phyloP scores from a whole-genome alignment of 2,329 filamentous ascomycete genomes.

The Diaporthe amygdali region DNA sequence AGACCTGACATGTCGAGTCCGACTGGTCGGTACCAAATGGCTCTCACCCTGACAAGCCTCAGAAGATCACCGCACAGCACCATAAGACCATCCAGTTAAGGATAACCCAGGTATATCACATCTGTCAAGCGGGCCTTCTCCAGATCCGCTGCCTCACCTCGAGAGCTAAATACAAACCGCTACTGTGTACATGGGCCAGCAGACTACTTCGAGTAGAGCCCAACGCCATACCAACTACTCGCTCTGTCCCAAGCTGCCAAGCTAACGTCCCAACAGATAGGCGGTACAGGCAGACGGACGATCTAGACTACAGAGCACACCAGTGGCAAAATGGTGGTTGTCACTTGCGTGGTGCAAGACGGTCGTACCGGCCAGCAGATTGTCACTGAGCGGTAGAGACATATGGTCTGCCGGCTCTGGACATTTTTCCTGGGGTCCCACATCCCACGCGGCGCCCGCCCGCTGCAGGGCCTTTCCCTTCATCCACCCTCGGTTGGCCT shows the following conservation, averaged over 20 bases:
- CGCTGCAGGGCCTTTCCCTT: slow-evolving; percentile 12
- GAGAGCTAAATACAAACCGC: neutral
- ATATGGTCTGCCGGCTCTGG: neutral
- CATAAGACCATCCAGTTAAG: neutral
- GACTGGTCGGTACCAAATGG: neutral
- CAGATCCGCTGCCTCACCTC: neutral
- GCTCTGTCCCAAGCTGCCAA: neutral
- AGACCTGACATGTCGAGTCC: neutral
- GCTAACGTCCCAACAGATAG: neutral
- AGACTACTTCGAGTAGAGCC: neutral
- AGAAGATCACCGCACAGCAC: neutral
- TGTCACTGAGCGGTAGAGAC: neutral
- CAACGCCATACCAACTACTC: neutral
- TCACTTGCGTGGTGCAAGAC: neutral
- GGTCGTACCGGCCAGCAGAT: neutral
- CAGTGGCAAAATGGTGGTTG: neutral
- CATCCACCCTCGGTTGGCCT: slow-evolving; percentile 13
- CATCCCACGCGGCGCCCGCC: slow-evolving; percentile 1
- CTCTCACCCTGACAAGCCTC: neutral
- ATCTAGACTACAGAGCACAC: neutral
- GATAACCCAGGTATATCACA: neutral
- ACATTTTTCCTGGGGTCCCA: neutral
- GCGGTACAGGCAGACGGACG: neutral
- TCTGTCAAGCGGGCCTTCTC: neutral
- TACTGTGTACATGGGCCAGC: too few species aligned